These are phyloP conservation scores for Pyracantha coccinea DNA, from an alignment of 331 rosid species.

Conservation along the genomic window DNA sequence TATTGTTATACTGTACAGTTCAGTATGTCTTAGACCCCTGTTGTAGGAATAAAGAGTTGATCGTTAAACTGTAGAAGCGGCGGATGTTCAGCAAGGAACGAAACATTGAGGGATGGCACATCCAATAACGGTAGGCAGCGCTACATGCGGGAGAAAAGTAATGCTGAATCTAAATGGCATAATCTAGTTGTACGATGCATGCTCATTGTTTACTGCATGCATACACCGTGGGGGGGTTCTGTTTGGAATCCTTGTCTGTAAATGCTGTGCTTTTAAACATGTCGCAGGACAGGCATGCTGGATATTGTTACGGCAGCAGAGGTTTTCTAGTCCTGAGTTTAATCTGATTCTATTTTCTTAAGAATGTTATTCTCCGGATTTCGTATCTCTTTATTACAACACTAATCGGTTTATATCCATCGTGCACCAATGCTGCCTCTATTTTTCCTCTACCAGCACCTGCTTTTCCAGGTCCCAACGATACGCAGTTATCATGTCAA, in stretches of 20 bases:
- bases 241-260: constrained; percentile 20
- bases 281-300: constrained; percentile 8
- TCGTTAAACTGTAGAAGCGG: constrained; percentile 13
- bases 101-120: constrained; percentile 7
- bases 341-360: background rate
- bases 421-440: no score
- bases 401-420: no score
- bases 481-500: no score
- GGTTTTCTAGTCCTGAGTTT: background rate
- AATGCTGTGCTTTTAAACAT: constrained; percentile 23
- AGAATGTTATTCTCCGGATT: background rate
- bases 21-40: constrained; percentile 17
- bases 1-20: constrained; percentile 36
- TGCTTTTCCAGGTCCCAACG: no score
- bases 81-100: constrained; percentile 21
- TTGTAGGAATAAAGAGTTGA: constrained; percentile 27
- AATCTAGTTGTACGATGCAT: constrained; percentile 11
- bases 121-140: constrained; percentile 20
- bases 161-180: no score
- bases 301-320: constrained; percentile 8
- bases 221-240: background rate
- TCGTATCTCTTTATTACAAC: no score
- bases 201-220: constrained; percentile 15
- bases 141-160: constrained; percentile 2
- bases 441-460: no score